Percentiles rank a stretch among this genome's conserved stretches.
phyloP scores from a whole-genome alignment of 2,329 filamentous ascomycete species.

The Ophiostoma sp. region DNA sequence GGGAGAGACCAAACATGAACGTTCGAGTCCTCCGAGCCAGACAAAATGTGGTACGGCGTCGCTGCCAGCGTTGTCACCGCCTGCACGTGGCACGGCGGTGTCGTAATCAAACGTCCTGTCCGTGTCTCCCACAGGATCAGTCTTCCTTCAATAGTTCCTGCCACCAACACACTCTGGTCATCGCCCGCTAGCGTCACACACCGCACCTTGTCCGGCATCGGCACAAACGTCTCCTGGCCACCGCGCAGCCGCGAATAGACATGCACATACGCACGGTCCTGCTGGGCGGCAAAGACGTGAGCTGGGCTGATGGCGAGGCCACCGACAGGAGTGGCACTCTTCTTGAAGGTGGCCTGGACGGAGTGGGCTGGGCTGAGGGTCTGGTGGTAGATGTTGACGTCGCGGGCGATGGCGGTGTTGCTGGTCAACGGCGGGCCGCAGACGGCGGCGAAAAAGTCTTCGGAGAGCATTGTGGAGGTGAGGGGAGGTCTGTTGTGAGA shows the following conservation, averaged over 20 bases:
- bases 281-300: constrained; percentile 89
- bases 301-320: constrained; percentile 76
- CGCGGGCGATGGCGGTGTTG: constrained; percentile 59
- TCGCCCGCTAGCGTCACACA: constrained; percentile 72
- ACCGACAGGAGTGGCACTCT: constrained; percentile 78
- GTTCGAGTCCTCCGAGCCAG: constrained; percentile 82
- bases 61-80: constrained; percentile 73
- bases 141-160: constrained; percentile 83
- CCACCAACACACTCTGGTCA: constrained; percentile 56
- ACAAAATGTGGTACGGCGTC: constrained; percentile 71
- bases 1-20: constrained; percentile 89
- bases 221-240: constrained; percentile 84
- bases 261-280: constrained; percentile 88
- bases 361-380: constrained; percentile 74
- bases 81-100: constrained; percentile 76
- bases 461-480: constrained; percentile 54
- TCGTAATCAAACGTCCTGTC: constrained; percentile 74
- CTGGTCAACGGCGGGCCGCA: constrained; percentile 58
- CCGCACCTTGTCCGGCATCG: constrained; percentile 83
- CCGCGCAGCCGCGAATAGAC: constrained; percentile 83
- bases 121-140: constrained; percentile 88
- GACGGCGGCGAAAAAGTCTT: constrained; percentile 61
- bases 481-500: background rate
- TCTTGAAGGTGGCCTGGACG: constrained; percentile 83
- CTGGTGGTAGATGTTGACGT: constrained; percentile 85